A percentile compares a stretch with the other conserved stretches of the same genome.
Conservation (phyloP, 257 asterid genomes). For the Jacaranda mimosifolia region DNA sequence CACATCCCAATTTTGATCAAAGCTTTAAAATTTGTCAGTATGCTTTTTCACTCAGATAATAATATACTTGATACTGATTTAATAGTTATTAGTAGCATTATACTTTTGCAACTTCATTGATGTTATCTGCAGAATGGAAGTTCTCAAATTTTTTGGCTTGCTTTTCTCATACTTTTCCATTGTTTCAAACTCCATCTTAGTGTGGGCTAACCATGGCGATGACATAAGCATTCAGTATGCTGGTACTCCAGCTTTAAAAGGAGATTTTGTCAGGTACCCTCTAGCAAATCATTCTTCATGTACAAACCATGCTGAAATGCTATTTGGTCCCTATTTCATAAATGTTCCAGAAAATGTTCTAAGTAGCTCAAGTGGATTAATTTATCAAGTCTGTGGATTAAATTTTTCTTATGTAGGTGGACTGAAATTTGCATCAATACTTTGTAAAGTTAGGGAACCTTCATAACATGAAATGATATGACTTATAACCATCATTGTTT, state of each 20-base stretch:
- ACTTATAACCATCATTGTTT: neutral
- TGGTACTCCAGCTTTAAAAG: constrained; percentile 94
- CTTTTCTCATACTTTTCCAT: constrained; percentile 28
- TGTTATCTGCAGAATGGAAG: neutral
- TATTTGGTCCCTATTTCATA: neutral
- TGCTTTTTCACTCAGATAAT: constrained; percentile 23
- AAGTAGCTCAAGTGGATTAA: neutral
- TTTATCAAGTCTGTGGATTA: neutral
- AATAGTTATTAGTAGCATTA: neutral
- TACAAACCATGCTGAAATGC: neutral
- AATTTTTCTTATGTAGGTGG: neutral
- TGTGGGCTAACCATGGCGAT: constrained; percentile 98
- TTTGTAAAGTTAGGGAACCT: neutral
- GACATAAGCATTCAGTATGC: constrained; percentile 93
- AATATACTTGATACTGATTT: constrained; percentile 15
- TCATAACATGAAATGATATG: neutral
- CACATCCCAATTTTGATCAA: constrained; percentile 75
- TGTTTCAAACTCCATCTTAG: constrained; percentile 48
- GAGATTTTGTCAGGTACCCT: constrained; percentile 84
- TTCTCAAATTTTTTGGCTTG: constrained; percentile 15
- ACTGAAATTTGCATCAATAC: neutral
- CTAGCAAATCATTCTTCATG: constrained; percentile 15
- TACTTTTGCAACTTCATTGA: neutral
- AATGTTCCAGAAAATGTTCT: neutral
- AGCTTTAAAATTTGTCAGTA: constrained; percentile 76